Evolutionary conservation across 2,329 filamentous ascomycete species (phyloP).

Genomic region (Aspergillus terreus): DNA sequence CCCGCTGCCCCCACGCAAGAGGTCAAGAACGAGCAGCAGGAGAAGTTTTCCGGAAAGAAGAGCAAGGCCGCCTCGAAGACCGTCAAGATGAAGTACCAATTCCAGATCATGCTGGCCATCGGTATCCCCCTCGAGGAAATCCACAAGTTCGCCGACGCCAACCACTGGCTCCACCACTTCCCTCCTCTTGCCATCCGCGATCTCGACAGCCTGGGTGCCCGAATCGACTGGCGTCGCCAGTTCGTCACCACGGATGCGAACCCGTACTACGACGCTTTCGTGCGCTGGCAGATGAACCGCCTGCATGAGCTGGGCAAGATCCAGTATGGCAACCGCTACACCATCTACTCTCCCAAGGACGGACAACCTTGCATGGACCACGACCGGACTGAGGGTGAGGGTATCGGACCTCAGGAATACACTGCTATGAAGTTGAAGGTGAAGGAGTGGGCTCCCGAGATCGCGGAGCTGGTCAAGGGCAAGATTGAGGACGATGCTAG

Average conservation of each 20-base stretch:
- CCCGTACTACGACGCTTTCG: conserved; percentile 92
- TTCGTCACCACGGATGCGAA: conserved; percentile 96
- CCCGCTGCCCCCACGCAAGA: conserved; percentile 61
- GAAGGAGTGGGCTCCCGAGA: conserved; percentile 78
- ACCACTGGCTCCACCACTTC: conserved; percentile 89
- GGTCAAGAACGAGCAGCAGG: conserved; percentile 75
- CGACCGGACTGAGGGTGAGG: conserved; percentile 76
- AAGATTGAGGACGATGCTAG: conserved; percentile 76
- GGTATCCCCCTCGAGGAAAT: conserved; percentile 87
- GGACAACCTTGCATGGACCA: conserved; percentile 86
- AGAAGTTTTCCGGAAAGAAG: conserved; percentile 91
- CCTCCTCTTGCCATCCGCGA: conserved; percentile 74
- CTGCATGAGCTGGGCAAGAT: conserved; percentile 88
- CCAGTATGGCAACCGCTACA: conserved; percentile 89
- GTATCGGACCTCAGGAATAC: conserved; percentile 84
- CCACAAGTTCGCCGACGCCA: conserved; percentile 86
- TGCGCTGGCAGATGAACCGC: conserved; percentile 95
- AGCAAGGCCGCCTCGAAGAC: conserved; percentile 87
- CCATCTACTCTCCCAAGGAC: conserved; percentile 87
- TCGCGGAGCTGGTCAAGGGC: conserved; percentile 66
- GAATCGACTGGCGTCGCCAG: conserved; percentile 89
- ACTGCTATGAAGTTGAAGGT: conserved; percentile 88
- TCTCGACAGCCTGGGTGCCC: conserved; percentile 75
- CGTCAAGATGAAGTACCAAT: conserved; percentile 92
- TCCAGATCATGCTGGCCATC: conserved; percentile 88